phyloP scores from a whole-genome alignment of 73 alveolate genomes.

The Tetrahymena malaccensis region DNA sequence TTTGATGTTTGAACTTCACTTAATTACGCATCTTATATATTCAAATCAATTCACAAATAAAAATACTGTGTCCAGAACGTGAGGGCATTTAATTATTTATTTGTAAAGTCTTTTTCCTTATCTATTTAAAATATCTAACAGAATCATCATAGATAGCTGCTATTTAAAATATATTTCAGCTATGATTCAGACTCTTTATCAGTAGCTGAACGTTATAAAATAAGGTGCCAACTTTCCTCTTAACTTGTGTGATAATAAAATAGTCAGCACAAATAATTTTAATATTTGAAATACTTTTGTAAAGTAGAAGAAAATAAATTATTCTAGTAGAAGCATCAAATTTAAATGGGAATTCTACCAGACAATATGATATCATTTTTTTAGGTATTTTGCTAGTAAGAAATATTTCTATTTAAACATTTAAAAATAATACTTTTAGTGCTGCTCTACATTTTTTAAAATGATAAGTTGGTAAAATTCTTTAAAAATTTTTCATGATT shows the following conservation, averaged over 20 bases:
- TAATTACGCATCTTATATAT: neutral
- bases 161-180: neutral
- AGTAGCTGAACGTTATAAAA: neutral
- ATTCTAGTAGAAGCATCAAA: neutral
- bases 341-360: neutral
- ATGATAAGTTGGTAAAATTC: neutral
- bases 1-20: no score
- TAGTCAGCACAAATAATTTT: no score
- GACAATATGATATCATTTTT: no score
- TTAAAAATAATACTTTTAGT: no score
- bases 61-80: neutral
- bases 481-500: no score
- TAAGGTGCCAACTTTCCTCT: neutral
- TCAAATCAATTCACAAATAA: neutral
- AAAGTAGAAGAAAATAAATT: neutral
- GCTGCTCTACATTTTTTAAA: neutral
- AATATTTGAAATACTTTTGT: no score
- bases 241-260: no score
- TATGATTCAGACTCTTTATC: neutral
- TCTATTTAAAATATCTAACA: neutral
- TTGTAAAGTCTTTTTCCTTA: neutral
- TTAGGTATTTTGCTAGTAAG: neutral
- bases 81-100: neutral
- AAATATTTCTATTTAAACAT: neutral
- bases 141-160: neutral